Base-by-base conservation (phyloP, 768 basidiomycete genomes). In the Cystobasidiopsis lactophilus region DNA sequence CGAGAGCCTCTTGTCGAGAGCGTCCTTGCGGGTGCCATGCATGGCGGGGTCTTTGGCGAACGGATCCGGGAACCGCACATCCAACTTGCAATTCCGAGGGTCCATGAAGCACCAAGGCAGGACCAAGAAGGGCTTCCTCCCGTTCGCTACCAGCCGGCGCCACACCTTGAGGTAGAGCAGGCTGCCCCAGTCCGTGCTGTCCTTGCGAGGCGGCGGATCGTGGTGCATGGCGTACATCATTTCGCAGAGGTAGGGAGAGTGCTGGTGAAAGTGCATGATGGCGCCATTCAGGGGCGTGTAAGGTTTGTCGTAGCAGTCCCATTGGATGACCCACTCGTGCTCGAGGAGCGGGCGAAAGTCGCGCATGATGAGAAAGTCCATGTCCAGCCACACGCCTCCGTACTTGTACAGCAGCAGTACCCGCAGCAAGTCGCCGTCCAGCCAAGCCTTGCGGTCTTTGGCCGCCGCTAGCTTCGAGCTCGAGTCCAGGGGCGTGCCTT, bases 31-130 rank as follows among this genome's bases (percentile, higher is more conserved):
- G 4, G 53, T 50, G 19, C 21, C 10, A 47, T n/a, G 24, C 23
- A 27, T 27, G 4, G 30, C 31, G 71, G 79, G 41, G 72, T 69
- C 72, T 29, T 64, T 61, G 38, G 51, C 62, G 65, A 98, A 95
- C 3, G 91, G 89, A 63, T 93, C 85, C 0, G 91, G 91, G 3
- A 98, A 75, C 2, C 88, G 75, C 60, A 86, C 91, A 66, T 95
- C 86, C 23, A 85, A 69, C n/a, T 85, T 73, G 65, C 91, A 95
- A 4, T 83, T 82, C 19, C 82, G 77, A 3, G 77, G 86, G 60
- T 98, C 91, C 57, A 78, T 78, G 68, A 95, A 88, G 69, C 91
- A 96, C 71, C 83, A 98, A 0, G 91, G 91, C 14, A 98, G 76
- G 40, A 95, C 72, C 60, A 83, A 80, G 71, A 95, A 95, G 0